These are phyloP conservation scores for Umbelopsis vinacea DNA, from an alignment of 192 early-diverging fungal species.

Conservation along the genomic window DNA sequence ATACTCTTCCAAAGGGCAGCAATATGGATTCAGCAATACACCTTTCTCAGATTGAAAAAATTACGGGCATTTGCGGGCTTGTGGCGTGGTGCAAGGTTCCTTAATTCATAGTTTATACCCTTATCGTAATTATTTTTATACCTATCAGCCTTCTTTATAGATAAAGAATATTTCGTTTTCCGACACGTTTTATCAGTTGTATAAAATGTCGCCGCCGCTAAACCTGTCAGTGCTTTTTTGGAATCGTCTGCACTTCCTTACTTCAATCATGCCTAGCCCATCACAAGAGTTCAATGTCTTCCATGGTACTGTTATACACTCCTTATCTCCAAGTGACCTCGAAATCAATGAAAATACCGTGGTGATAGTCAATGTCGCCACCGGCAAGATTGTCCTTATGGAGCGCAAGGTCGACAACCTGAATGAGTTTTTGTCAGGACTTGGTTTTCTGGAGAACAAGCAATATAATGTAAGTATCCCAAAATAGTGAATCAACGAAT, in stretches of 20 bases:
- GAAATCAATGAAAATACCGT: conserved; percentile 68
- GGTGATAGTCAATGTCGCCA: conserved; percentile 62
- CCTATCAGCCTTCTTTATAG: neutral
- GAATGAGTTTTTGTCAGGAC: conserved; percentile 21
- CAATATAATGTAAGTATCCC: conserved; percentile 10
- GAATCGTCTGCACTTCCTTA: neutral
- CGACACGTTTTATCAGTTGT: neutral
- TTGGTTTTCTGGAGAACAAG: neutral
- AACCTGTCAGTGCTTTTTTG: neutral
- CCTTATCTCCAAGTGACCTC: conserved; percentile 51
- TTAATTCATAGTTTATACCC: neutral
- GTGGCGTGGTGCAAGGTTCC: too few species aligned
- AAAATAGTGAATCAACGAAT: neutral
- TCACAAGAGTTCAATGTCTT: conserved; percentile 18
- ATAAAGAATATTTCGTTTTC: neutral
- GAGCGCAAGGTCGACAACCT: conserved; percentile 49
- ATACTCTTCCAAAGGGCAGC: neutral
- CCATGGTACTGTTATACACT: conserved; percentile 35
- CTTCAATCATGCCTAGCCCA: neutral
- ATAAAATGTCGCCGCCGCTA: neutral
- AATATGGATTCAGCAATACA: neutral
- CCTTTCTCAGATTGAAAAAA: neutral
- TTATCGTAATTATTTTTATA: neutral
- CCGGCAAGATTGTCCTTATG: conserved; percentile 72
- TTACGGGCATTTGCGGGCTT: neutral